Conservation (phyloP, 768 basidiomycete genomes). For the Kwoniella newhampshirensis region DNA sequence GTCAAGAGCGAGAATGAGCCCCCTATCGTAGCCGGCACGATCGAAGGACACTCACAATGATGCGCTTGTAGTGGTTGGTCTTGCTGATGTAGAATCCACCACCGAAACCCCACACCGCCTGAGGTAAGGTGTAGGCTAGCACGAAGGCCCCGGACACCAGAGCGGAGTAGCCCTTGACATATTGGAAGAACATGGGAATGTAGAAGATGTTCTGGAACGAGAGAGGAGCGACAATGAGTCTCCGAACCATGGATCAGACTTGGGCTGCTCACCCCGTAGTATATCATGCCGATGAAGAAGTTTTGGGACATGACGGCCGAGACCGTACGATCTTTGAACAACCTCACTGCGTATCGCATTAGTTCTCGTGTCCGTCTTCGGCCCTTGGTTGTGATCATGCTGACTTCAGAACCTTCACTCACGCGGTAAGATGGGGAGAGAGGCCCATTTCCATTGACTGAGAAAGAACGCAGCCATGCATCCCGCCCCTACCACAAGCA, state of each 20-base stretch:
- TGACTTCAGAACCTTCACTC: background rate
- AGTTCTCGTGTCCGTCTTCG: too few species aligned
- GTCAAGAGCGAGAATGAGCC: background rate
- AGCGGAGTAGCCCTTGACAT: constrained; percentile 37
- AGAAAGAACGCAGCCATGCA: constrained; percentile 23
- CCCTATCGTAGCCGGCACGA: background rate
- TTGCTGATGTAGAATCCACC: constrained; percentile 37
- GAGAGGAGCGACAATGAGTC: background rate
- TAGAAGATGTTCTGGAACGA: constrained; percentile 37
- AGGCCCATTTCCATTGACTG: constrained; percentile 24
- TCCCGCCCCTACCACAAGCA: constrained; percentile 28
- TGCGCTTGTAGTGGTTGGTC: constrained; percentile 39
- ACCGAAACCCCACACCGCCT: constrained; percentile 29
- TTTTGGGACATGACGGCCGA: constrained; percentile 35
- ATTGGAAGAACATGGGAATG: constrained; percentile 42
- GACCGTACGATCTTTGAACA: constrained; percentile 35
- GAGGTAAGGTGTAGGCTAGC: constrained; percentile 42
- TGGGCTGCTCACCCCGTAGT: constrained; percentile 35
- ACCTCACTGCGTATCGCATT: constrained; percentile 11
- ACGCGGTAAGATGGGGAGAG: constrained; percentile 41
- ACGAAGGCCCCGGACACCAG: constrained; percentile 41
- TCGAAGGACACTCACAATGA: constrained; percentile 28
- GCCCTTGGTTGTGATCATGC: background rate
- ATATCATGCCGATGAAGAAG: constrained; percentile 45
- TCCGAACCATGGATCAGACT: background rate